phyloP scores from a whole-genome alignment of 2,329 filamentous ascomycete species.

The Trichoderma sp. region DNA sequence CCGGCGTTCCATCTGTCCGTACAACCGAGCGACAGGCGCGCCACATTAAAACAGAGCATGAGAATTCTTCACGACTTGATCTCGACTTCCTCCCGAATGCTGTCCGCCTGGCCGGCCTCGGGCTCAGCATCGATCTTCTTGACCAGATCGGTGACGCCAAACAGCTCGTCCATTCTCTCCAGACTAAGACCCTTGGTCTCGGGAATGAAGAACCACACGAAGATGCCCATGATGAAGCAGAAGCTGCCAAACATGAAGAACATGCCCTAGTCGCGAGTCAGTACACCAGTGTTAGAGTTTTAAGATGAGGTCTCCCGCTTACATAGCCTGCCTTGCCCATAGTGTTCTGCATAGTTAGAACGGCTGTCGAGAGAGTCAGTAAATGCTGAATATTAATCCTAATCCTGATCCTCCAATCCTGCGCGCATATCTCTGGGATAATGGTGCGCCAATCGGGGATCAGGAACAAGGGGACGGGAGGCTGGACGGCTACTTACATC shows the following conservation, averaged over 20 bases:
- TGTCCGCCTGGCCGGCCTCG: constrained; percentile 30
- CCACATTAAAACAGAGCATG: background rate
- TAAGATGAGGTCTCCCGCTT: constrained; percentile 25
- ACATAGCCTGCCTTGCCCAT: constrained; percentile 46
- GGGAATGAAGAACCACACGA: constrained; percentile 67
- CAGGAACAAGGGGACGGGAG: background rate
- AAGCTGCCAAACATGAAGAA: constrained; percentile 71
- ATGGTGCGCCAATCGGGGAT: background rate
- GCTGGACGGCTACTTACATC: constrained; percentile 39
- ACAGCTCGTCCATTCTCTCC: constrained; percentile 68
- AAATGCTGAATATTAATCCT: background rate
- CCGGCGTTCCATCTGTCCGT: background rate
- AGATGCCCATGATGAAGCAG: constrained; percentile 64
- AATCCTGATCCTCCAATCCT: background rate
- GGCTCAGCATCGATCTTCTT: constrained; percentile 37
- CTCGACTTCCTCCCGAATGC: constrained; percentile 30
- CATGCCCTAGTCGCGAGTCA: constrained; percentile 46
- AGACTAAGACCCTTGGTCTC: constrained; percentile 68
- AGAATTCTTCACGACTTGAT: constrained; percentile 21
- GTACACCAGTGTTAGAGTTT: background rate
- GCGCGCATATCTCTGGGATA: background rate
- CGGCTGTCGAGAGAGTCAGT: constrained; percentile 39
- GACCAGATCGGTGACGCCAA: constrained; percentile 55
- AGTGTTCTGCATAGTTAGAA: constrained; percentile 66
- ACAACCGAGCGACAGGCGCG: background rate